Evolutionary conservation across 2,329 filamentous ascomycete genomes (phyloP).

Genomic region (Colletotrichum kahawae): DNA sequence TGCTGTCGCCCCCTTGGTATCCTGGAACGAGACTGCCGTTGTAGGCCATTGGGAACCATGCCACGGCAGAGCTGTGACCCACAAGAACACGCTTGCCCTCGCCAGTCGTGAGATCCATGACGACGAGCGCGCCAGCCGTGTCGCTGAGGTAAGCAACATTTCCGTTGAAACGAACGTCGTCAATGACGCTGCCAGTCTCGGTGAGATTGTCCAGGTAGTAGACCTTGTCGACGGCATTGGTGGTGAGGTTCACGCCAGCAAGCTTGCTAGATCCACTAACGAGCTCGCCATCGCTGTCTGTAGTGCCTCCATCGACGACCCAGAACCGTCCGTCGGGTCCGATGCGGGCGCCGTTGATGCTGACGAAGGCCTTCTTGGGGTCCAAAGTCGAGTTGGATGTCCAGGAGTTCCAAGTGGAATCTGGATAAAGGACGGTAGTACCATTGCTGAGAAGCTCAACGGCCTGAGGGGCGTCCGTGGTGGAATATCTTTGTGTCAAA

Average conservation of each 20-base stretch:
- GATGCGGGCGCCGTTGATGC: not conserved
- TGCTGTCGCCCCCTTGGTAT: not conserved
- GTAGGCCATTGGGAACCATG: slow-evolving; percentile 1
- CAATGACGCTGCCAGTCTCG: not conserved
- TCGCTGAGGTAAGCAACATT: slow-evolving; percentile 1
- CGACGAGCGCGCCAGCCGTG: not conserved
- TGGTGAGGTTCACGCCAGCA: not conserved
- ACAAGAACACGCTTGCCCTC: not conserved
- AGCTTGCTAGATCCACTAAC: not conserved
- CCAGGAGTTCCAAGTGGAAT: not conserved
- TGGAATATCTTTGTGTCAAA: not conserved
- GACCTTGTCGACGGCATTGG: not conserved
- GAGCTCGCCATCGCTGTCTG: not conserved
- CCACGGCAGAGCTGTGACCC: not conserved
- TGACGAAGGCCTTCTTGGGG: not conserved
- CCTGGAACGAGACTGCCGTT: not conserved
- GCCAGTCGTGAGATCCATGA: not conserved
- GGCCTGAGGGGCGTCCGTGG: not conserved
- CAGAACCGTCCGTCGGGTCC: not conserved
- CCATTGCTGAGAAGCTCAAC: not conserved
- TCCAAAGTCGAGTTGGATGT: not conserved
- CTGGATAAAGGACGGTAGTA: not conserved
- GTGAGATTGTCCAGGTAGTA: not conserved
- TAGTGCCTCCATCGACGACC: not conserved
- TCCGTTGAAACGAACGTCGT: not conserved